Evolutionary conservation across 345 rosid species (phyloP).

Genomic region (Hibiscus trionum): DNA sequence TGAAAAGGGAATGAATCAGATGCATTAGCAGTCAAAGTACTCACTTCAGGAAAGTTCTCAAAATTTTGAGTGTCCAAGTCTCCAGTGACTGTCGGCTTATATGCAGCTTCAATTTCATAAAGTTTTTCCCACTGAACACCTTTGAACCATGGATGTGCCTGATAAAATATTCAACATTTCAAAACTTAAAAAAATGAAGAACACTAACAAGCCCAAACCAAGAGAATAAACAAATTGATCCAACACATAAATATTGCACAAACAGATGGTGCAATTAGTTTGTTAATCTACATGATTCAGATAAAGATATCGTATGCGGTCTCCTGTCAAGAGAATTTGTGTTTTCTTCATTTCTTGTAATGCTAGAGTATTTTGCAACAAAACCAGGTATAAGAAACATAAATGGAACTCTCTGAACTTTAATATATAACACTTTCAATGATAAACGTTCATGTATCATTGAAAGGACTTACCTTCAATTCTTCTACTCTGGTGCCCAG

Average conservation of each 20-base stretch:
- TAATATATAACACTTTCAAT: neutral
- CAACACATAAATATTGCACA: neutral
- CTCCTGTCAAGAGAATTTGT: neutral
- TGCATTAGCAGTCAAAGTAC: slow-evolving; percentile 20
- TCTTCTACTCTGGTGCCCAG: slow-evolving; percentile 84
- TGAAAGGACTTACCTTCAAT: slow-evolving; percentile 49
- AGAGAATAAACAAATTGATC: neutral
- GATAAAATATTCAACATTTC: slow-evolving; percentile 19
- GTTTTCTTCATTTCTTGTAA: neutral
- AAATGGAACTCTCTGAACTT: neutral
- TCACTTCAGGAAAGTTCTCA: slow-evolving; percentile 94
- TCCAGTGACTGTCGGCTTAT: slow-evolving; percentile 74
- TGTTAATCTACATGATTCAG: slow-evolving; percentile 6
- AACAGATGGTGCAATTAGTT: slow-evolving; percentile 2
- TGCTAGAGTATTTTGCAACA: neutral
- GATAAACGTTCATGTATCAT: neutral
- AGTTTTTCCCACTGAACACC: slow-evolving; percentile 75
- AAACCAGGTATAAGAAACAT: neutral
- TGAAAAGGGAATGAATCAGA: neutral
- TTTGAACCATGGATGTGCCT: slow-evolving; percentile 84
- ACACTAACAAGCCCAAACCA: slow-evolving; percentile 10
- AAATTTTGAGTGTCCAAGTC: slow-evolving; percentile 94
- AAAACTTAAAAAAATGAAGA: neutral
- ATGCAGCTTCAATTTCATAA: slow-evolving; percentile 82
- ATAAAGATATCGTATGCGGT: neutral